Percentiles rank a stretch among this genome's conserved stretches.
Conservation (phyloP, 257 asterid genomes). For the Capsicum chinense region DNA sequence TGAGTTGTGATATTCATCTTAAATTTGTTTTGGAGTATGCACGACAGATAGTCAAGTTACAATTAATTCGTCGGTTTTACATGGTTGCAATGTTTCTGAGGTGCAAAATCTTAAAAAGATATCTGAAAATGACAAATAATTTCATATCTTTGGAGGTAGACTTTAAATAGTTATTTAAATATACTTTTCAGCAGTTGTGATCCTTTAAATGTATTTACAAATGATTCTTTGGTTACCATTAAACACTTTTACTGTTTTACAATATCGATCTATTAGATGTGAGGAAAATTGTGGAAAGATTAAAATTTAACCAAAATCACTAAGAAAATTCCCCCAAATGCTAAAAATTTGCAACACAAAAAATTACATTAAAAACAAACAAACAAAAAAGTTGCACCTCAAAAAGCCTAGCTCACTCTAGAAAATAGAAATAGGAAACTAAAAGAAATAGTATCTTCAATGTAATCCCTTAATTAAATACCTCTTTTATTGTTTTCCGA, state of each 20-base stretch:
- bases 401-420: background rate
- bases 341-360: background rate
- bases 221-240: background rate
- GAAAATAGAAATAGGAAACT: background rate
- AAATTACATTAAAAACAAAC: background rate
- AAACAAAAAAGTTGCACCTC: background rate
- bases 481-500: background rate
- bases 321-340: background rate
- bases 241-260: background rate
- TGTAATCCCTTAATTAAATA: background rate
- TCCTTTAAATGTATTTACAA: background rate
- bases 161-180: background rate
- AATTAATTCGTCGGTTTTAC: constrained; percentile 6
- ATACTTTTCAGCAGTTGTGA: background rate
- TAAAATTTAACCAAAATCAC: background rate
- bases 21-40: background rate
- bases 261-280: too few relatives aligned
- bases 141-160: background rate
- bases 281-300: too few relatives aligned
- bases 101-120: constrained; percentile 9
- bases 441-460: background rate
- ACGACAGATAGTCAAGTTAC: background rate
- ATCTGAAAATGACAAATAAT: background rate
- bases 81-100: background rate
- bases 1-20: background rate